These are phyloP conservation scores for Trichoderma gamsii DNA, from an alignment of 495 filamentous ascomycete genomes.

Conservation along the genomic window DNA sequence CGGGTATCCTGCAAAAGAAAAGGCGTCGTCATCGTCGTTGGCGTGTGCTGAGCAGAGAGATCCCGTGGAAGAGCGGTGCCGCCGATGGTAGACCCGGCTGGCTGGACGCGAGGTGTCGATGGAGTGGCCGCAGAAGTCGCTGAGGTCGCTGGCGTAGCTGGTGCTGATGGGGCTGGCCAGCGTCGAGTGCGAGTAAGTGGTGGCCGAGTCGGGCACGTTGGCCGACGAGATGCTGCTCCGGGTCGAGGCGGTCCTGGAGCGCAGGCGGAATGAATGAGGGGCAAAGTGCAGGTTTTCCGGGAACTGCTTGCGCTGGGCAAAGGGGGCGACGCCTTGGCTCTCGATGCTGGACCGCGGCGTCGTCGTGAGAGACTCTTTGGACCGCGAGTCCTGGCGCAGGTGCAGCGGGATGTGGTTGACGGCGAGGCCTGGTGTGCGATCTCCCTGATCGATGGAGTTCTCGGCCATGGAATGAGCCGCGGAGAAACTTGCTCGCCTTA, in stretches of 20 bases:
- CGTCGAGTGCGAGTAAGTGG: slow-evolving; percentile 11
- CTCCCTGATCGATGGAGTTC: background rate
- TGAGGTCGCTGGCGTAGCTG: slow-evolving; percentile 14
- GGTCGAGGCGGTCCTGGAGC: slow-evolving; percentile 10
- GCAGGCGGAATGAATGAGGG: background rate
- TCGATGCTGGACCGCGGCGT: background rate
- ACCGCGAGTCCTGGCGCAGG: background rate
- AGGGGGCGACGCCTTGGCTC: background rate
- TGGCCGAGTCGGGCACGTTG: slow-evolving; percentile 16
- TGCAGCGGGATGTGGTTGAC: background rate
- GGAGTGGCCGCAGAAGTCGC: background rate
- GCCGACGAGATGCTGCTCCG: slow-evolving; percentile 12
- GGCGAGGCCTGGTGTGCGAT: background rate
- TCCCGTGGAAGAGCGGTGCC: background rate
- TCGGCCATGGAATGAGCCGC: slow-evolving; percentile 9
- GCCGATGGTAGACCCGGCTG: slow-evolving; percentile 11
- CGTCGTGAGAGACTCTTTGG: background rate
- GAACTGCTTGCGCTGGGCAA: slow-evolving; percentile 2
- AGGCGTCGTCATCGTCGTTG: slow-evolving; percentile 15
- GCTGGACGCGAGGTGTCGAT: background rate
- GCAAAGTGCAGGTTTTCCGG: slow-evolving; percentile 2
- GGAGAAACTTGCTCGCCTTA: background rate
- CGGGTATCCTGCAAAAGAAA: background rate
- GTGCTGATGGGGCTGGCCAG: slow-evolving; percentile 15
- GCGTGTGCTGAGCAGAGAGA: slow-evolving; percentile 10